Evolutionary conservation across 495 filamentous ascomycete species (phyloP).

Genomic region (Neurospora sp.): DNA sequence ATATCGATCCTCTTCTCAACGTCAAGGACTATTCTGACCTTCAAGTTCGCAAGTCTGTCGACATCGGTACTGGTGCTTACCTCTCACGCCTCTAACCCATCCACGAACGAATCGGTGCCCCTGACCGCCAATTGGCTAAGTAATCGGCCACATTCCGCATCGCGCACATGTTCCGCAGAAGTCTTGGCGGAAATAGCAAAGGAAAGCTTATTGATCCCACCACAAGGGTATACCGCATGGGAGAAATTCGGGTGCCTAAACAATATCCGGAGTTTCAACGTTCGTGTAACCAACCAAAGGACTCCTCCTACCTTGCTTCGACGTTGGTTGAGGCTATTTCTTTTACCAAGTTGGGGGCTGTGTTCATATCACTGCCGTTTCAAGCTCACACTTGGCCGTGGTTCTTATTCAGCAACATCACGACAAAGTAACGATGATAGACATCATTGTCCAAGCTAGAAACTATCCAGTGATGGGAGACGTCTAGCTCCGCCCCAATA

Average conservation of each 20-base stretch:
- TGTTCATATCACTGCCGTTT: background rate
- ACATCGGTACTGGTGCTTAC: background rate
- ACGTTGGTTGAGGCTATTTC: background rate
- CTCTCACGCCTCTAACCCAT: background rate
- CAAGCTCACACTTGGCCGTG: background rate
- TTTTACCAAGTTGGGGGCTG: background rate
- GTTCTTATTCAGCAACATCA: background rate
- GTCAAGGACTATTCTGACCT: background rate
- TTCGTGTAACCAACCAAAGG: background rate
- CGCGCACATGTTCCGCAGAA: background rate
- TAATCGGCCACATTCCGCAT: background rate
- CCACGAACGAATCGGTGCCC: background rate
- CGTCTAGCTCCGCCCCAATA: no score
- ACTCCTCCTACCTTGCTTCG: background rate
- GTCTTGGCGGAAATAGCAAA: background rate
- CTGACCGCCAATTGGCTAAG: background rate
- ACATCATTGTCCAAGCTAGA: no score
- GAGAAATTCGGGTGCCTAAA: background rate
- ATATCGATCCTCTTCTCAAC: background rate
- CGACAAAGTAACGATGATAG: no score
- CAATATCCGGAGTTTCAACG: background rate
- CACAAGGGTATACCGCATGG: background rate
- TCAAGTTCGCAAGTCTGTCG: background rate
- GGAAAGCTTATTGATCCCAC: background rate
- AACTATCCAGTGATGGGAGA: no score